phyloP scores from a whole-genome alignment of 2,329 filamentous ascomycete species.

The Colletotrichum orchidophilum region DNA sequence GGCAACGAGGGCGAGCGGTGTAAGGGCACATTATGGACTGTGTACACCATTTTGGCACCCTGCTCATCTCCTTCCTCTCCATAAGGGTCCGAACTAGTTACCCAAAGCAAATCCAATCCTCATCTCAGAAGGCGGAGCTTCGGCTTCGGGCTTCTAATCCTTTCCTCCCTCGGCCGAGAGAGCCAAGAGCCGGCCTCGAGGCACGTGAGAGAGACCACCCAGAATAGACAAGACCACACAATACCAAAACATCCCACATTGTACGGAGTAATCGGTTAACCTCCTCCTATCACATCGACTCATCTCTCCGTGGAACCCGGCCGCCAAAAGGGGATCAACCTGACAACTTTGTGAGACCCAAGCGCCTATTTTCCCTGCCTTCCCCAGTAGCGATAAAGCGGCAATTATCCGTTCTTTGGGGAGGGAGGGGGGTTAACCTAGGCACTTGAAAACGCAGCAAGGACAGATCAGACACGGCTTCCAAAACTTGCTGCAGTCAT shows the following conservation, averaged over 20 bases:
- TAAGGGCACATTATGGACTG: neutral
- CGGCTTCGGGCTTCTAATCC: neutral
- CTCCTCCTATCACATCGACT: neutral
- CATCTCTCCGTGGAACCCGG: neutral
- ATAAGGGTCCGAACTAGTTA: neutral
- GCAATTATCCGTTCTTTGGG: neutral
- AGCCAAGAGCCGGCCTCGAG: neutral
- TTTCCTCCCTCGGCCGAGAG: neutral
- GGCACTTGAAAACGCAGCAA: neutral
- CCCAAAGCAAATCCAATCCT: neutral
- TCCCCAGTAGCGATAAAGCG: neutral
- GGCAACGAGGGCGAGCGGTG: neutral
- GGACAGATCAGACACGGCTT: neutral
- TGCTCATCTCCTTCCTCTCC: neutral
- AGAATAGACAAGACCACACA: neutral
- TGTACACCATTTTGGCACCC: neutral
- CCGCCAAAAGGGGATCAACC: neutral
- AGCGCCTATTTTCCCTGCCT: too few relatives aligned
- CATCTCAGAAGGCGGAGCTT: neutral
- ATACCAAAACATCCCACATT: neutral
- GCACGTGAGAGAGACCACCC: neutral
- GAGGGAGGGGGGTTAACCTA: neutral
- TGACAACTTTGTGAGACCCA: neutral
- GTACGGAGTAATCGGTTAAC: neutral
- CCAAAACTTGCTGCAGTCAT: neutral